Evolutionary conservation across 805 yeast species (phyloP).

Genomic region (Scheffersomyces lignosus): DNA sequence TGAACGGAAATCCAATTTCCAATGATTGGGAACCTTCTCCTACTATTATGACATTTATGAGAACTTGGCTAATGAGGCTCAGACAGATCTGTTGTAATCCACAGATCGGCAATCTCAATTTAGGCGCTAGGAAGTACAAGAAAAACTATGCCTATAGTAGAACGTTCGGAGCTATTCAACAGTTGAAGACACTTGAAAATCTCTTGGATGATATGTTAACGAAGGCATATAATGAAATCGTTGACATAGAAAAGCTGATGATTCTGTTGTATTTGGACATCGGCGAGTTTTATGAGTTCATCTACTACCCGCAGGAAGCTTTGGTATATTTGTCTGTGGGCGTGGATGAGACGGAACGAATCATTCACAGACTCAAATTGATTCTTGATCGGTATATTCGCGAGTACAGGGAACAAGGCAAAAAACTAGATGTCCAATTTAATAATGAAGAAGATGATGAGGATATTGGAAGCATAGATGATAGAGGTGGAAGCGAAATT

Average conservation of each 20-base stretch:
- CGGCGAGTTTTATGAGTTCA: slow-evolving; percentile 70
- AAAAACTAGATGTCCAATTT: slow-evolving; percentile 13
- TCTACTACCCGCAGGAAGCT: slow-evolving; percentile 53
- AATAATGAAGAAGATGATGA: slow-evolving; percentile 13
- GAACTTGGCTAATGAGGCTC: slow-evolving; percentile 66
- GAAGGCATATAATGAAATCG: slow-evolving; percentile 50
- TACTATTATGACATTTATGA: slow-evolving; percentile 46
- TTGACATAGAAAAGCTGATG: slow-evolving; percentile 48
- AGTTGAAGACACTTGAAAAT: slow-evolving; percentile 53
- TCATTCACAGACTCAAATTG: slow-evolving; percentile 21
- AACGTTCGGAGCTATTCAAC: slow-evolving; percentile 22
- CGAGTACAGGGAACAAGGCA: slow-evolving; percentile 24
- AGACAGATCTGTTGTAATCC: slow-evolving; percentile 88
- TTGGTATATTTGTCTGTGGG: slow-evolving; percentile 45
- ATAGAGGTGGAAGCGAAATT: background rate
- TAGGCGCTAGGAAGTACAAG: slow-evolving; percentile 23
- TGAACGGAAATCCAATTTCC: slow-evolving; percentile 48
- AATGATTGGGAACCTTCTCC: slow-evolving; percentile 51
- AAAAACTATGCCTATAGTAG: slow-evolving; percentile 14
- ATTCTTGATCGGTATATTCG: slow-evolving; percentile 14
- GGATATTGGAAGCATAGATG: slow-evolving; percentile 17
- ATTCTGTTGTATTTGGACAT: slow-evolving; percentile 49
- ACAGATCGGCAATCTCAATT: slow-evolving; percentile 39
- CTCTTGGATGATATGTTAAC: slow-evolving; percentile 67
- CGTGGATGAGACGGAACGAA: slow-evolving; percentile 27